Percentiles rank a stretch among this genome's conserved stretches.
Evolutionary conservation across 2,329 filamentous ascomycete species (phyloP).

Genomic region (Raffaelea arxii): DNA sequence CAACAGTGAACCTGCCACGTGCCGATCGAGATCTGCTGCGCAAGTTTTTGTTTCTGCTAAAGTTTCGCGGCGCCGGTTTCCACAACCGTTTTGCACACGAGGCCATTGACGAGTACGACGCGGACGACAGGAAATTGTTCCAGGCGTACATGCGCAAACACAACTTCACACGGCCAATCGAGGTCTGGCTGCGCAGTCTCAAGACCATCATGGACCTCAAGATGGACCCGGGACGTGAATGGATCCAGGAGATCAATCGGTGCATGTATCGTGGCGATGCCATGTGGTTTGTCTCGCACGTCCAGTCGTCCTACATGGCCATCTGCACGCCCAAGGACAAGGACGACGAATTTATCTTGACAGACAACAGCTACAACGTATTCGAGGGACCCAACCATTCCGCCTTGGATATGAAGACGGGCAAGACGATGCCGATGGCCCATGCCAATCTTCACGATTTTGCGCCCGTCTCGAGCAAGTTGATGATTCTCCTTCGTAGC

Average conservation of each 20-base stretch:
- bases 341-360: slow-evolving; percentile 13
- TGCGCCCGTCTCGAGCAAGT: slow-evolving; percentile 16
- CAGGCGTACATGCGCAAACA: slow-evolving; percentile 16
- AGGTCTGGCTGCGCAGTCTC: slow-evolving; percentile 19
- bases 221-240: slow-evolving; percentile 14
- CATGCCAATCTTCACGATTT: slow-evolving; percentile 16
- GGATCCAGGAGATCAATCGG: slow-evolving; percentile 12
- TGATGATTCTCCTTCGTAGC: slow-evolving; percentile 18
- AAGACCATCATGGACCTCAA: slow-evolving; percentile 16
- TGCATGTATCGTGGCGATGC: slow-evolving; percentile 17
- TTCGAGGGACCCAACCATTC: slow-evolving; percentile 16
- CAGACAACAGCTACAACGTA: slow-evolving; percentile 14
- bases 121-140: slow-evolving; percentile 14
- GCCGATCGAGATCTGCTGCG: slow-evolving; percentile 25
- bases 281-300: slow-evolving; percentile 15
- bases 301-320: slow-evolving; percentile 16
- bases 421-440: slow-evolving; percentile 1
- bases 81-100: slow-evolving; percentile 25
- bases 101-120: slow-evolving; percentile 20
- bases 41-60: slow-evolving; percentile 36
- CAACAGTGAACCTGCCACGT: slow-evolving; percentile 20
- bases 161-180: slow-evolving; percentile 15
- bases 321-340: slow-evolving; percentile 16
- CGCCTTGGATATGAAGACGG: slow-evolving; percentile 8
- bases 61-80: slow-evolving; percentile 28